Evolutionary conservation across 192 early-diverging fungal species (phyloP).

Genomic region (Coemansia sp.): DNA sequence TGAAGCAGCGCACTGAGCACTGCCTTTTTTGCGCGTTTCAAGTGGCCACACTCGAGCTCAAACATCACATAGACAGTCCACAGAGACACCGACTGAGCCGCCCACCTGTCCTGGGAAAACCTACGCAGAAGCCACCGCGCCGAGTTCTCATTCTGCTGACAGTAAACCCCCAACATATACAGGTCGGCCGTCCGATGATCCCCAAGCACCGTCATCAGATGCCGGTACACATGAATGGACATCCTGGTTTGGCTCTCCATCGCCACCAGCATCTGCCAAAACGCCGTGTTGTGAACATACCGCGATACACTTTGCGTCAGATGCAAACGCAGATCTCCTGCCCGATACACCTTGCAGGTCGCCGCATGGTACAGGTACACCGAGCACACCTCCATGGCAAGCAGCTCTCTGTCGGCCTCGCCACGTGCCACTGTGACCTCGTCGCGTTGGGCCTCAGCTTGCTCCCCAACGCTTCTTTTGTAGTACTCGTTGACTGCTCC

Average conservation of each 20-base stretch:
- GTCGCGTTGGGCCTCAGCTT: neutral
- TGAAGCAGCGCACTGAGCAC: constrained; percentile 13
- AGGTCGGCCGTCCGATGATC: neutral
- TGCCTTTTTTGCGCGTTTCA: constrained; percentile 3
- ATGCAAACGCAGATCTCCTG: constrained; percentile 22
- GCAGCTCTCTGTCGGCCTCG: neutral
- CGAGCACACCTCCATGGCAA: constrained; percentile 24
- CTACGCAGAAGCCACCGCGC: neutral
- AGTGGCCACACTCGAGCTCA: constrained; percentile 7
- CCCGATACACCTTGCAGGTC: constrained; percentile 18
- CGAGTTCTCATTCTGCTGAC: neutral
- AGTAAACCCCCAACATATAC: neutral
- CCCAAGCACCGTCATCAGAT: neutral
- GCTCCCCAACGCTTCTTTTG: neutral
- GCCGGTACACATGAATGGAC: constrained; percentile 10
- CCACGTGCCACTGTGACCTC: neutral
- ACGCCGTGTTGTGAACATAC: constrained; percentile 20
- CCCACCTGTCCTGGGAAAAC: neutral
- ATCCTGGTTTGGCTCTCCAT: constrained; percentile 15
- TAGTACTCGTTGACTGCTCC: neutral
- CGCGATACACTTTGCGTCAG: constrained; percentile 8
- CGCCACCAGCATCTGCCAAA: constrained; percentile 34
- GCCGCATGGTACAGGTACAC: constrained; percentile 24
- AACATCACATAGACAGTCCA: constrained; percentile 1
- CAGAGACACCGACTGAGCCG: neutral